phyloP scores from a whole-genome alignment of 352 stramenopile genomes.

The Globisporangium middletonii region DNA sequence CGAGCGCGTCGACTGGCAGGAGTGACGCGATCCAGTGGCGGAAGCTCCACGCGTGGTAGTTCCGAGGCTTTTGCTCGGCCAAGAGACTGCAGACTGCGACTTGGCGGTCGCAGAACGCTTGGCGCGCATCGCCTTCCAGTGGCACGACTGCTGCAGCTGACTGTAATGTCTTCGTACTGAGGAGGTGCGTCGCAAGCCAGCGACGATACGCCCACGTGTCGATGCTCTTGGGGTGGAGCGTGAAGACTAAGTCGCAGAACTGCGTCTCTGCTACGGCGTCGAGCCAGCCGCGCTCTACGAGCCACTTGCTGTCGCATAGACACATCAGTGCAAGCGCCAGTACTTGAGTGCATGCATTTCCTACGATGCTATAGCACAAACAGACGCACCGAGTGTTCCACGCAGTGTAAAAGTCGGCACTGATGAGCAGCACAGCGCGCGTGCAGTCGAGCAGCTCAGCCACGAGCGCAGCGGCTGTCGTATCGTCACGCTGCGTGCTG shows the following conservation, averaged over 20 bases:
- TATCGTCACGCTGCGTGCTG: background rate
- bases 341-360: background rate
- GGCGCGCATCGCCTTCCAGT: constrained; percentile 12
- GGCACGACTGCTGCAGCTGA: background rate
- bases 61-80: constrained; percentile 59
- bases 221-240: constrained; percentile 80
- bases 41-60: constrained; percentile 85
- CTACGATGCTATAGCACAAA: background rate
- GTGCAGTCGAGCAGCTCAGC: constrained; percentile 43
- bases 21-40: constrained; percentile 65
- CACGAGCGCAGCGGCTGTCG: constrained; percentile 4
- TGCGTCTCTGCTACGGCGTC: constrained; percentile 36
- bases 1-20: constrained; percentile 18
- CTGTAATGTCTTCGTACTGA: background rate
- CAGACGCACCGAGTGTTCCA: constrained; percentile 64
- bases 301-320: constrained; percentile 34
- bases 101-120: constrained; percentile 42
- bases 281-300: constrained; percentile 38
- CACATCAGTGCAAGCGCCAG: background rate
- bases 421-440: constrained; percentile 65
- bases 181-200: constrained; percentile 44
- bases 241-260: constrained; percentile 72
- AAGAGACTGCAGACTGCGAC: constrained; percentile 42
- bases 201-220: constrained; percentile 80
- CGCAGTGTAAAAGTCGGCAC: constrained; percentile 79